These are phyloP conservation scores for Seminavis robusta DNA, from an alignment of 108 stramenopile genomes.

Conservation along the genomic window DNA sequence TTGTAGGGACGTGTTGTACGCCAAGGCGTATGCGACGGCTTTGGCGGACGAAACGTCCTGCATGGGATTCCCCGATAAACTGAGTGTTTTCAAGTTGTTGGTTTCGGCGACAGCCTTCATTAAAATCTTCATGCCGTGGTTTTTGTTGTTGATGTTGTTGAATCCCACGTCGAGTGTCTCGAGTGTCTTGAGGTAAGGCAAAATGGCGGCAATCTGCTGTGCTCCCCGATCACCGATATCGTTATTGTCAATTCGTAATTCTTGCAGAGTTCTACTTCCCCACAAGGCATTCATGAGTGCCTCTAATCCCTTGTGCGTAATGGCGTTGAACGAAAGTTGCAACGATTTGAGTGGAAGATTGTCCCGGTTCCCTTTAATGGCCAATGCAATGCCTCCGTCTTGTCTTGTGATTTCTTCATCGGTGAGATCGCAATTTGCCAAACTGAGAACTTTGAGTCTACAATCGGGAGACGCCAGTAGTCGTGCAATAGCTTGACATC, in stretches of 20 bases:
- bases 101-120: slow-evolving; percentile 81
- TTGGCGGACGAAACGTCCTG: slow-evolving; percentile 71
- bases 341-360: slow-evolving; percentile 64
- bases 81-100: slow-evolving; percentile 43
- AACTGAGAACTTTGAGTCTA: slow-evolving; percentile 51
- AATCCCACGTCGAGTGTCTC: slow-evolving; percentile 77
- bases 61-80: slow-evolving; percentile 72
- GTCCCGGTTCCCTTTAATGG: slow-evolving; percentile 56
- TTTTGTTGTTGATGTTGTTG: slow-evolving; percentile 67
- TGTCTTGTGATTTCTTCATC: slow-evolving; percentile 55
- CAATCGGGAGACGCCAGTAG: slow-evolving; percentile 43
- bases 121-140: slow-evolving; percentile 61
- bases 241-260: slow-evolving; percentile 83
- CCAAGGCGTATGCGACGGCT: slow-evolving; percentile 76
- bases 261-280: slow-evolving; percentile 69
- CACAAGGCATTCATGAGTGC: slow-evolving; percentile 74
- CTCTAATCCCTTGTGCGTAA: slow-evolving; percentile 75
- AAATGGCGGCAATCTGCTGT: slow-evolving; percentile 62
- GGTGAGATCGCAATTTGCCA: slow-evolving; percentile 69
- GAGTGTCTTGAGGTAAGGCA: slow-evolving; percentile 51
- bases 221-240: slow-evolving; percentile 78
- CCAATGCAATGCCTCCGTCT: slow-evolving; percentile 53
- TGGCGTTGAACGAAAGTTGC: slow-evolving; percentile 75
- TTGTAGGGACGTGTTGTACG: slow-evolving; percentile 67
- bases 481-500: slow-evolving; percentile 67